Base-by-base conservation (phyloP, 768 basidiomycete species). In the Trametes punicea region DNA sequence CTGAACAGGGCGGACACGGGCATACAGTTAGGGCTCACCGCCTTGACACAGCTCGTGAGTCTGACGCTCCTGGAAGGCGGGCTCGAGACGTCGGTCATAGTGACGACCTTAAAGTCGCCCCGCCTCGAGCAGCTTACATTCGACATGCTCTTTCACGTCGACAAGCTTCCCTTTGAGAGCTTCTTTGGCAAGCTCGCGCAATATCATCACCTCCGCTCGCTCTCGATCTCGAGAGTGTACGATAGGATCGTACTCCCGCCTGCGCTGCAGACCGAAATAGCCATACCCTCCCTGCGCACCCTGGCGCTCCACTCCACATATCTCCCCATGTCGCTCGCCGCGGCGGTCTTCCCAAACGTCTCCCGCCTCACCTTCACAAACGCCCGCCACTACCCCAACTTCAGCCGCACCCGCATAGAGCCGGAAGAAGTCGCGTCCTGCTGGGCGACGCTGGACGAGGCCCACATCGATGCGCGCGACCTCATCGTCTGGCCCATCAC, bases 401-500 rank as follows among this genome's bases (percentile, higher is more conserved):
- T 34, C 36, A 9, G 20, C 25, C 29, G 31, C 11, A 27, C 23
- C 18, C 3, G 3, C 21, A 4, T 31, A 6, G 16, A 23, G 2
- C 18, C 36, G 1, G 6, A 7, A 3, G 38, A 45, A 13, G 18
- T 36, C 23, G 23, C 48, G 3, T 11, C 21, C 10, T 49, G 51
- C 51, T 59, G 57, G 57, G 8, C 46, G 15, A 45, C 26, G 1
- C 33, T 59, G 40, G 25, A 21, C 6, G 51, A 54, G 26, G 52
- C 46, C 16, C 46, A 53, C 33, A 48, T 59, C 41, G 47, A 59
- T 18, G 51, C 45, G 30, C 38, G 38, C n/a, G 47, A 54, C 34
- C 40, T 53, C 34, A 41, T 9, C 26, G 6, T 49, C 13, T 59
- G 57, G 57, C 57, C 57, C 5, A 41, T 59, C 31, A 16, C 46